Evolutionary conservation across 106 monocot genomes (phyloP).

Genomic region (Dioscorea dumetorum): DNA sequence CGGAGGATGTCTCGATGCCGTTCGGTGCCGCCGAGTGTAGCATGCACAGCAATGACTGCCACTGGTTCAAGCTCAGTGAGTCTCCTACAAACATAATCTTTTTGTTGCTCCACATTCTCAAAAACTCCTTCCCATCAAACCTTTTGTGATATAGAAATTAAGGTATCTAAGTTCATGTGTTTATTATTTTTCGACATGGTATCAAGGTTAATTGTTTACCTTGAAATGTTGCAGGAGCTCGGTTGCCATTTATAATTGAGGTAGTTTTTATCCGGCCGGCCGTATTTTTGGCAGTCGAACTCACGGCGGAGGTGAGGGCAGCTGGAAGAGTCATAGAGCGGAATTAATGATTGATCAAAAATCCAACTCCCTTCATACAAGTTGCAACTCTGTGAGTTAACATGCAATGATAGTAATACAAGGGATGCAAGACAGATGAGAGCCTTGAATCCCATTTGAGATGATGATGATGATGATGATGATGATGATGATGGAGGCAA

Average conservation of each 20-base stretch:
- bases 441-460: no score
- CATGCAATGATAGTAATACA: no score
- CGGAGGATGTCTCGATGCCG: not conserved
- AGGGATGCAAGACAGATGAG: no score
- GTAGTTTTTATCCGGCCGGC: conserved; percentile 54
- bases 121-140: conserved; percentile 42
- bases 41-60: conserved; percentile 49
- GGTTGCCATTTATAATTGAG: conserved; percentile 79
- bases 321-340: conserved; percentile 47
- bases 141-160: not conserved
- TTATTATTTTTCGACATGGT: no score
- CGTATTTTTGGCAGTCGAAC: conserved; percentile 65
- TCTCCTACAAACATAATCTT: conserved; percentile 62
- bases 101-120: conserved; percentile 38
- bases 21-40: conserved; percentile 24
- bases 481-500: no score
- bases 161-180: no score
- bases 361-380: conserved; percentile 62
- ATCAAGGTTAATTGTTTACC: no score
- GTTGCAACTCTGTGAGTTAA: conserved; percentile 22
- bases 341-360: conserved; percentile 52
- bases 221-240: conserved; percentile 20
- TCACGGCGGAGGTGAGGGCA: conserved; percentile 62
- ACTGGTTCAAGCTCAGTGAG: conserved; percentile 48
- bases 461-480: no score